Percentiles rank a stretch among this genome's conserved stretches.
phyloP scores from a whole-genome alignment of 805 yeast species.

The Yarrowia hollandica region DNA sequence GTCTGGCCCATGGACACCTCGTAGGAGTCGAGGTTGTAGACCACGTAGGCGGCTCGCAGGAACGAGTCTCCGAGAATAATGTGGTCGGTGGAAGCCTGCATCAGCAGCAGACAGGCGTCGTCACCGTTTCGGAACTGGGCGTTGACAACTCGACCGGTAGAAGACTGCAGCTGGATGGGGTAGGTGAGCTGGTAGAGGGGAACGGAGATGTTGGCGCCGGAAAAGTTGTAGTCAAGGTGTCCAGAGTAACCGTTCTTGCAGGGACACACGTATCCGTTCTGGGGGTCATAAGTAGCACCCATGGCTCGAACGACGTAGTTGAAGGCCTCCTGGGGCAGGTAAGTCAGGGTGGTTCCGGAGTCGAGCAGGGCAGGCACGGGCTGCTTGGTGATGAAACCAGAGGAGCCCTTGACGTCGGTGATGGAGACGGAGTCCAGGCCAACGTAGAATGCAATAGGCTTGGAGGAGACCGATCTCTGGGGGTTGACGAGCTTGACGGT shows the following conservation, averaged over 20 bases:
- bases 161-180: conserved; percentile 32
- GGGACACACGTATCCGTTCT: conserved; percentile 31
- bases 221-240: conserved; percentile 33
- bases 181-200: conserved; percentile 38
- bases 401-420: conserved; percentile 15
- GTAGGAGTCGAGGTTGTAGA: conserved; percentile 60
- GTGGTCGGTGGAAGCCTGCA: conserved; percentile 40
- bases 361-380: conserved; percentile 50
- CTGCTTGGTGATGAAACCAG: conserved; percentile 28
- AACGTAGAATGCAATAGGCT: conserved; percentile 33
- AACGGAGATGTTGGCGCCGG: conserved; percentile 34
- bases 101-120: conserved; percentile 35
- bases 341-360: conserved; percentile 56
- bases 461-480: conserved; percentile 25
- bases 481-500: conserved; percentile 40
- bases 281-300: conserved; percentile 21
- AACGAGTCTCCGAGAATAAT: conserved; percentile 64
- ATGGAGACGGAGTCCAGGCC: conserved; percentile 32
- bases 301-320: conserved; percentile 14
- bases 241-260: conserved; percentile 22
- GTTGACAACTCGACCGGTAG: conserved; percentile 24
- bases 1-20: conserved; percentile 59
- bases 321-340: conserved; percentile 46
- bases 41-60: conserved; percentile 63
- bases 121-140: conserved; percentile 34